Evolutionary conservation across 768 basidiomycete species (phyloP).

Genomic region (Leccinum rimulosum): DNA sequence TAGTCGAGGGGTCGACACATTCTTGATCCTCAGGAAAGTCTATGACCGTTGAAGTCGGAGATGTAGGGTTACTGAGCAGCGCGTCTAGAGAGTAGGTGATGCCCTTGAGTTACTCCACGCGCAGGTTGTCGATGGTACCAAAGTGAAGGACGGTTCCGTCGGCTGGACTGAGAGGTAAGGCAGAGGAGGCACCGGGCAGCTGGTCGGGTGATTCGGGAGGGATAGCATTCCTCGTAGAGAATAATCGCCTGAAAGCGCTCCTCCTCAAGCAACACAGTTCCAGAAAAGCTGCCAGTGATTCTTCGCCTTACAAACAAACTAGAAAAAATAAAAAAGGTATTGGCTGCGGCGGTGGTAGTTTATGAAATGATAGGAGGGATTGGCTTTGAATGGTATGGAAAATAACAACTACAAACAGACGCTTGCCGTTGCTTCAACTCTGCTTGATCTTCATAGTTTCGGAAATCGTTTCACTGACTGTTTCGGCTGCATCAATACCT

Average conservation of each 20-base stretch:
- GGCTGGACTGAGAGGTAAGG: conserved; percentile 72
- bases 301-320: conserved; percentile 31
- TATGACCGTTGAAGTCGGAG: conserved; percentile 41
- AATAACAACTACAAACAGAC: too few relatives aligned
- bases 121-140: conserved; percentile 73
- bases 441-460: conserved; percentile 20
- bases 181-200: conserved; percentile 34
- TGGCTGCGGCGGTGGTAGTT: conserved; percentile 29
- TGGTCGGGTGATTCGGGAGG: conserved; percentile 46
- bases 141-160: conserved; percentile 93
- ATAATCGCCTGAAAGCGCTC: conserved; percentile 23
- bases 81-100: conserved; percentile 96
- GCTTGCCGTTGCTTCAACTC: too few relatives aligned
- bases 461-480: conserved; percentile 1
- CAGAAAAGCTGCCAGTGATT: conserved; percentile 32
- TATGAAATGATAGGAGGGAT: conserved; percentile 41
- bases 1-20: conserved; percentile 76
- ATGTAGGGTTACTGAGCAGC: conserved; percentile 54
- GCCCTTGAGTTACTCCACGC: conserved; percentile 96
- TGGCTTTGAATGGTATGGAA: conserved; percentile 28
- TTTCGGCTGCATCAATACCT: too few relatives aligned
- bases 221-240: conserved; percentile 23
- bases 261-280: conserved; percentile 30
- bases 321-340: conserved; percentile 32
- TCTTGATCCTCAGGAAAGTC: conserved; percentile 45